Percentiles rank a stretch among this genome's conserved stretches.
These are phyloP conservation scores for Theileria luwenshuni DNA, from an alignment of 169 alveolate species.

Conservation along the genomic window DNA sequence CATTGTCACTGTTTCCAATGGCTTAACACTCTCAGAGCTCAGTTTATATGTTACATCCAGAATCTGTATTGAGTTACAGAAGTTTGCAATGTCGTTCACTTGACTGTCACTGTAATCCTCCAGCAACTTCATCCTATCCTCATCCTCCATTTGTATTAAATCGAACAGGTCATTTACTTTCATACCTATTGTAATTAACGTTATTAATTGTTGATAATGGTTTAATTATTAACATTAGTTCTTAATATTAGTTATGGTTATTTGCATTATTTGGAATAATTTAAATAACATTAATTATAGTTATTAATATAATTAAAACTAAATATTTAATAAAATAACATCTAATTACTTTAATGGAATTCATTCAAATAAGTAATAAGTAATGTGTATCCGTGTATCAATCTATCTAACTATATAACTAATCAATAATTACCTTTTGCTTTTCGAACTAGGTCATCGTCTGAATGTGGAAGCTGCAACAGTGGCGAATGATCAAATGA, in stretches of 20 bases:
- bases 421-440: slow-evolving; percentile 70
- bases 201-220: no score
- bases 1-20: slow-evolving; percentile 11
- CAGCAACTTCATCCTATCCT: slow-evolving; percentile 86
- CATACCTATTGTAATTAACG: no score
- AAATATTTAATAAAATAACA: no score
- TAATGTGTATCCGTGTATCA: background rate
- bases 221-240: no score
- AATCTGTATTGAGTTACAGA: slow-evolving; percentile 88
- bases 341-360: no score
- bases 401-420: background rate
- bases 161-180: slow-evolving; percentile 91
- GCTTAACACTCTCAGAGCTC: slow-evolving; percentile 44
- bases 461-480: slow-evolving; percentile 91
- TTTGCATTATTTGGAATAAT: no score
- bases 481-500: slow-evolving; percentile 87
- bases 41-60: slow-evolving; percentile 77
- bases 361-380: no score
- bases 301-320: no score
- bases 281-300: no score
- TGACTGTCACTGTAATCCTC: slow-evolving; percentile 77
- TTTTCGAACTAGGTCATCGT: slow-evolving; percentile 76
- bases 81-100: slow-evolving; percentile 82
- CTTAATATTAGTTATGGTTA: no score
- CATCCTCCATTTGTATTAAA: slow-evolving; percentile 95